A percentile compares a stretch with the other conserved stretches of the same genome.
These are phyloP conservation scores for Aspergillus sclerotiicarbonarius DNA, from an alignment of 495 filamentous ascomycete genomes.

Conservation along the genomic window DNA sequence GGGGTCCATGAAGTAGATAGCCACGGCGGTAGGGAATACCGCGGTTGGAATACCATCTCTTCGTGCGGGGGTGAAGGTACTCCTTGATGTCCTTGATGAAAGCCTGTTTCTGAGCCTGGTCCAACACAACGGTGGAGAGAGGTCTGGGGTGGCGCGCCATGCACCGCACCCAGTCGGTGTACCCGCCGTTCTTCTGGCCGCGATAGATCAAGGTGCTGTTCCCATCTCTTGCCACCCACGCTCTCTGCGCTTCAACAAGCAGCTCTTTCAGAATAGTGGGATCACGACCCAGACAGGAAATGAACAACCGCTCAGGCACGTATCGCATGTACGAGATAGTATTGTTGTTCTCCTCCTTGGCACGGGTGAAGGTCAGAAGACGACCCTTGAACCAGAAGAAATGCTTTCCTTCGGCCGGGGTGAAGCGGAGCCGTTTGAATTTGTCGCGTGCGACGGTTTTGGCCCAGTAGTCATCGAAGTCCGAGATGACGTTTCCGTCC, in stretches of 20 bases:
- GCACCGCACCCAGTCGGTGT: constrained; percentile 60
- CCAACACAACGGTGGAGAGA: constrained; percentile 81
- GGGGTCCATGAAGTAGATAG: constrained; percentile 48
- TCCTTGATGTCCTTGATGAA: constrained; percentile 83
- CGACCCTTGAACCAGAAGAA: constrained; percentile 63
- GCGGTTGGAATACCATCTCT: constrained; percentile 74
- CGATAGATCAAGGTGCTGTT: constrained; percentile 67
- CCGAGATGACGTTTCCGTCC: constrained; percentile 15
- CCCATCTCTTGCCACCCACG: constrained; percentile 58
- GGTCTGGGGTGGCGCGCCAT: constrained; percentile 71
- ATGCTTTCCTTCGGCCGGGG: constrained; percentile 62
- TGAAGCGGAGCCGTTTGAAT: constrained; percentile 61
- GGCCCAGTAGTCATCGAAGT: constrained; percentile 48
- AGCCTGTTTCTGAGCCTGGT: constrained; percentile 66
- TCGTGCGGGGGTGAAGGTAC: constrained; percentile 72
- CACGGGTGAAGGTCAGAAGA: constrained; percentile 55
- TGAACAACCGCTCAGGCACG: constrained; percentile 54
- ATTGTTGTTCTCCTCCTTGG: constrained; percentile 27
- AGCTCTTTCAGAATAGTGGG: constrained; percentile 64
- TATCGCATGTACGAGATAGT: constrained; percentile 33
- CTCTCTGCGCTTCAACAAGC: constrained; percentile 59
- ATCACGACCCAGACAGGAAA: constrained; percentile 66
- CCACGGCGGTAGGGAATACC: constrained; percentile 54
- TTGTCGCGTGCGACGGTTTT: constrained; percentile 47
- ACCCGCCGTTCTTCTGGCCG: constrained; percentile 36